Evolutionary conservation across 179 eudicot species (phyloP).

Genomic region (Beta corolliflora): DNA sequence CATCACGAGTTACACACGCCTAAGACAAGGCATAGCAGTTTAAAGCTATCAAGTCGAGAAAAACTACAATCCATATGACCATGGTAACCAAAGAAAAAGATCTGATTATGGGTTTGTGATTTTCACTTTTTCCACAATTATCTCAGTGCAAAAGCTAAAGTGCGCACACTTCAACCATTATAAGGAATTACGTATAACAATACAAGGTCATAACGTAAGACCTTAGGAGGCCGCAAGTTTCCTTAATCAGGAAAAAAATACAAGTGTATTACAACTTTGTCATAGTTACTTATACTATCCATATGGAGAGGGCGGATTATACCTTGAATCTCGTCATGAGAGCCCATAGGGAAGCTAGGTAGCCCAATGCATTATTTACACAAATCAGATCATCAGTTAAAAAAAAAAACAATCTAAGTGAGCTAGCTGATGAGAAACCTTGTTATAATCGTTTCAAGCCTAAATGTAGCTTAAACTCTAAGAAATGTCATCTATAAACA

Average conservation of each 20-base stretch:
- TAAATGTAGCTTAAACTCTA: neutral
- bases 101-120: neutral
- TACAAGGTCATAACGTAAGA: neutral
- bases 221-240: neutral
- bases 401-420: neutral
- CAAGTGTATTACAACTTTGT: neutral
- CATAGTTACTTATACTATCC: neutral
- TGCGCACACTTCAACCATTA: neutral
- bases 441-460: neutral
- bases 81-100: neutral
- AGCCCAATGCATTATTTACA: neutral
- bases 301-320: neutral
- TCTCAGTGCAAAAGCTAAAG: neutral
- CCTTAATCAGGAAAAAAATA: neutral
- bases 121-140: neutral
- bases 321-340: neutral
- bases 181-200: neutral
- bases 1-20: constrained; percentile 14
- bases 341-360: neutral
- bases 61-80: neutral
- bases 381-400: neutral
- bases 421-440: neutral
- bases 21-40: neutral
- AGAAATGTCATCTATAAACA: neutral
- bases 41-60: neutral